A percentile compares a stretch with the other conserved stretches of the same genome.
Evolutionary conservation across 2,329 filamentous ascomycete genomes (phyloP).

Genomic region (Coniella lustricola): DNA sequence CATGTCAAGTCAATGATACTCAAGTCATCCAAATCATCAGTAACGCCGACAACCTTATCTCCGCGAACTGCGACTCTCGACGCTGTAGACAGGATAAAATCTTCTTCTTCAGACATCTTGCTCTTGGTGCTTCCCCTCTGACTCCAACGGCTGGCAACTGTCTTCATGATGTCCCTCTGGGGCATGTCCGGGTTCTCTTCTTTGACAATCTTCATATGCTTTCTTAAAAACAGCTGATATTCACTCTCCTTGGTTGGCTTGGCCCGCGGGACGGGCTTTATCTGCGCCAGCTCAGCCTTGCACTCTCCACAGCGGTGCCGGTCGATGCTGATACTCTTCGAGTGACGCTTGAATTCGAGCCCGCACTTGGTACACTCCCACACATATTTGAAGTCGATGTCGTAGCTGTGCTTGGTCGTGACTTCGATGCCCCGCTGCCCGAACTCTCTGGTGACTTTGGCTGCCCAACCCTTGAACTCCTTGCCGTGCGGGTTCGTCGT

Average conservation of each 20-base stretch:
- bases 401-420: slow-evolving; percentile 83
- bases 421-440: slow-evolving; percentile 61
- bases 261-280: slow-evolving; percentile 64
- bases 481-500: slow-evolving; percentile 73
- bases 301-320: slow-evolving; percentile 74
- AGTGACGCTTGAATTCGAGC: slow-evolving; percentile 73
- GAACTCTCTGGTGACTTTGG: slow-evolving; percentile 49
- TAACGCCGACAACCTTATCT: slow-evolving; percentile 10
- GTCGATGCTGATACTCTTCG: slow-evolving; percentile 69
- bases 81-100: neutral
- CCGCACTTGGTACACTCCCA: slow-evolving; percentile 71
- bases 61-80: neutral
- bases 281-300: slow-evolving; percentile 63
- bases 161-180: slow-evolving; percentile 63
- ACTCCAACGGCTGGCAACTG: slow-evolving; percentile 57
- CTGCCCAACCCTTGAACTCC: slow-evolving; percentile 73
- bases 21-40: slow-evolving; percentile 3
- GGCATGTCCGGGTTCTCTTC: slow-evolving; percentile 47
- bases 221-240: slow-evolving; percentile 53
- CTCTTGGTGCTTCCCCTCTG: slow-evolving; percentile 30
- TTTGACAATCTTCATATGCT: slow-evolving; percentile 57
- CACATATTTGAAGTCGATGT: slow-evolving; percentile 86
- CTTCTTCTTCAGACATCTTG: slow-evolving; percentile 2
- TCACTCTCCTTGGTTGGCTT: slow-evolving; percentile 27
- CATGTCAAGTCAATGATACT: slow-evolving; percentile 12